A percentile compares a stretch with the other conserved stretches of the same genome.
Evolutionary conservation across 305 asterid species (phyloP).

Genomic region (Euphrasia arctica): DNA sequence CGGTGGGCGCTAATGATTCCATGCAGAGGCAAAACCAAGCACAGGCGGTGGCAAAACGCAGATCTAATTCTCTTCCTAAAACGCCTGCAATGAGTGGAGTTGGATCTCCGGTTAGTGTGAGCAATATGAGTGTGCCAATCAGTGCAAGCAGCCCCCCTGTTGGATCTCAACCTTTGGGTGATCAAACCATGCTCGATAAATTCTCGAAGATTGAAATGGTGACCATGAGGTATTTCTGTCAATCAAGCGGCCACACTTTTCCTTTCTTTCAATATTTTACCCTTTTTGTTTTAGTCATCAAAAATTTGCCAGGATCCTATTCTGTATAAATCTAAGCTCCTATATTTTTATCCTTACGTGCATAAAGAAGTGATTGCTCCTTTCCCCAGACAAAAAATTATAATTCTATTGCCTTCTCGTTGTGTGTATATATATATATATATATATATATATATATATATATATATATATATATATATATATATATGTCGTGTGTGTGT

Average conservation of each 20-base stretch:
- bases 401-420: neutral
- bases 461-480: too few species aligned
- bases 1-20: conserved; percentile 69
- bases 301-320: neutral
- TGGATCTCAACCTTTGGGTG: conserved; percentile 61
- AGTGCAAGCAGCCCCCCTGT: conserved; percentile 83
- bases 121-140: conserved; percentile 62
- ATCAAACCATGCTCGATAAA: conserved; percentile 65
- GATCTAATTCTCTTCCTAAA: conserved; percentile 79
- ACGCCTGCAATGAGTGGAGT: conserved; percentile 71
- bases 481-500: too few species aligned
- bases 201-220: conserved; percentile 80
- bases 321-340: neutral
- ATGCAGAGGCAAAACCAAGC: conserved; percentile 79
- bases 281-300: conserved; percentile 9
- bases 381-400: neutral
- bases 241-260: conserved; percentile 13
- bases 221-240: conserved; percentile 58
- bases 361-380: neutral
- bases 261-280: conserved; percentile 2
- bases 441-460: too few species aligned
- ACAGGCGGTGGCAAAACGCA: conserved; percentile 63
- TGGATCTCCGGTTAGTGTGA: conserved; percentile 93
- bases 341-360: neutral
- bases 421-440: too few species aligned